Evolutionary conservation across 129 eudicot species (phyloP), one percentile per base, ranked within the genome.

Genomic region (Tanacetum coccineum): DNA sequence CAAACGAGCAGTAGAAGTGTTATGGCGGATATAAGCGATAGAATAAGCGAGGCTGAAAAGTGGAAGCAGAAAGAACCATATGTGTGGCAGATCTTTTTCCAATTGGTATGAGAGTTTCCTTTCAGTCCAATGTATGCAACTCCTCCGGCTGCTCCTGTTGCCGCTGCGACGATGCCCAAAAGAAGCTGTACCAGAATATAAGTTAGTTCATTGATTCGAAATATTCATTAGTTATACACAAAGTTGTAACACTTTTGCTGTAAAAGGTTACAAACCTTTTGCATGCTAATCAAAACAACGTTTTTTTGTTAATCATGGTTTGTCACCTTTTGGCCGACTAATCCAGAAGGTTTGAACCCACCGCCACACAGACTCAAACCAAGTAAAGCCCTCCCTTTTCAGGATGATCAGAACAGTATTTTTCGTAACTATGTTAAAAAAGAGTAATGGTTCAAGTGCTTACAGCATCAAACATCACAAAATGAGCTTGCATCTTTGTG

Each of bases 61-160:
- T 87, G 90, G 12, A 57, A 62, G 71, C 97, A 91, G 64, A 70
- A 91, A 13, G 79, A 54, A 55, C 64, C 83, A 25, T 68, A 91
- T 5, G 21, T 15, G 60, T 79, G 49, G 64, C 97, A 91, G 9
- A 87, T 52, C 76, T 91, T 86, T 30, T 0, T 14, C 92, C 95
- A 91, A 42, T 65, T 19, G 2, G 64, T 63, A 50, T 87, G 91
- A 19, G 82, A 58, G 73, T 87, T 87, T 11, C 97, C 97, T 75
- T 73, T 87, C 18, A 85, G 65, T 54, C 97, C 97, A 12, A 91
- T 56, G 76, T 91, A 91, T 13, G 73, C 96, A 3, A 91, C 96
- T 32, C 56, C 96, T 9, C 90, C 90, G 42, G 79, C 82, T 76
- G 96, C 66, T 69, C 96, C 97, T 4, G 84, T 72, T 49, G 96